These are phyloP conservation scores for Ceratocystis huliohia DNA, from an alignment of 2,329 filamentous ascomycete genomes.

Conservation along the genomic window DNA sequence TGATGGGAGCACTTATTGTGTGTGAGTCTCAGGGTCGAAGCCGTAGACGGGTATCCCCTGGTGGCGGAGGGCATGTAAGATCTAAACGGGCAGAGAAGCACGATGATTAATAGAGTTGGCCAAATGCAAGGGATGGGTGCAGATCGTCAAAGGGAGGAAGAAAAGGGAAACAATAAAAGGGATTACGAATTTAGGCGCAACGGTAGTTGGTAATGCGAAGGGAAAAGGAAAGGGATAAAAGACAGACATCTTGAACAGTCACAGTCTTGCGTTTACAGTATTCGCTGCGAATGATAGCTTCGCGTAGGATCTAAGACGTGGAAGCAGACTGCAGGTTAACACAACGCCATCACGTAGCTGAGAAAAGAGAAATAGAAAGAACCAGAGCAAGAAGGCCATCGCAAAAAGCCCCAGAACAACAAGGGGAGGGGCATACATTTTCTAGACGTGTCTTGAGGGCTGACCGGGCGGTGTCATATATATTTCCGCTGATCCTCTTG, in stretches of 20 bases:
- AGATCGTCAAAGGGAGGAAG: background rate
- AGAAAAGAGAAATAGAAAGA: background rate
- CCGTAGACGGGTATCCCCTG: constrained; percentile 45
- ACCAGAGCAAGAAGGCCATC: background rate
- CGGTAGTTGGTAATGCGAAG: no score
- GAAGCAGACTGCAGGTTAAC: background rate
- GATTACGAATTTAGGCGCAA: no score
- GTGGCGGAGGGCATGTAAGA: constrained; percentile 38
- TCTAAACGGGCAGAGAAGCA: constrained; percentile 30
- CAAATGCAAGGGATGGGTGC: no score
- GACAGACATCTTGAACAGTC: constrained; percentile 46
- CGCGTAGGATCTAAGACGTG: constrained; percentile 36
- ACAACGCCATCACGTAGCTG: no score
- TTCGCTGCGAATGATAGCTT: constrained; percentile 41
- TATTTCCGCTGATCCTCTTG: constrained; percentile 52
- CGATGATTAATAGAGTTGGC: no score
- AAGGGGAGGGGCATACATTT: constrained; percentile 29
- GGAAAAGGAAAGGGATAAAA: background rate
- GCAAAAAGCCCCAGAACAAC: no score
- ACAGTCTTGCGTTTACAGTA: constrained; percentile 48
- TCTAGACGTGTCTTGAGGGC: constrained; percentile 40
- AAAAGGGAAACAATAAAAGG: background rate
- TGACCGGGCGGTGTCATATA: constrained; percentile 50
- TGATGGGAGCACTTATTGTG: constrained; percentile 22
- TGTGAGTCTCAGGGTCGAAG: constrained; percentile 37